These are phyloP conservation scores for Maudiozyma bulderi DNA, from an alignment of 805 yeast genomes.

Conservation along the genomic window DNA sequence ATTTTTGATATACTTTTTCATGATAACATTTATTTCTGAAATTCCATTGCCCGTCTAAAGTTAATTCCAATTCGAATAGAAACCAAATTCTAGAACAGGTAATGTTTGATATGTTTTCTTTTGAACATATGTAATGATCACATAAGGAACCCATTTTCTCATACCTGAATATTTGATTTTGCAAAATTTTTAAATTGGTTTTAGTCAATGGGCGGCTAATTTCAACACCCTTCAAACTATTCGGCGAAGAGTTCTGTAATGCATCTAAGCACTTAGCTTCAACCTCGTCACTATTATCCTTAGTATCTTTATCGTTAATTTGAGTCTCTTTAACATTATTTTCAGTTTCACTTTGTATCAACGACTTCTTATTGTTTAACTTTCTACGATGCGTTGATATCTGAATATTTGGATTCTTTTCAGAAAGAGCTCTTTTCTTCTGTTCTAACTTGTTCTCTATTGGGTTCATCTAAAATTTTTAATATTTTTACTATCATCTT, in stretches of 20 bases:
- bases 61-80: conserved; percentile 28
- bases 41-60: conserved; percentile 14
- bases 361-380: neutral
- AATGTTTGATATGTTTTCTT: conserved; percentile 7
- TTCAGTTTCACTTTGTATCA: neutral
- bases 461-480: too few relatives aligned
- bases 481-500: too few relatives aligned
- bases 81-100: conserved; percentile 19
- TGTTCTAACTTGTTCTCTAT: neutral
- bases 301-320: neutral
- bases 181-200: conserved; percentile 14
- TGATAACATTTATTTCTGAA: conserved; percentile 24
- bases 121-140: conserved; percentile 15
- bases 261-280: neutral
- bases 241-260: neutral
- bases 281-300: conserved; percentile 1
- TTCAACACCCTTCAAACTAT: neutral
- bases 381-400: neutral
- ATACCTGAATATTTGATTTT: conserved; percentile 11
- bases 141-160: conserved; percentile 10
- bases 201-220: conserved; percentile 9
- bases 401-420: neutral
- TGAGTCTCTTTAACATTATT: neutral
- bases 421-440: neutral
- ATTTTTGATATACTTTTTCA: conserved; percentile 15